Evolutionary conservation across 352 stramenopile species (phyloP).

Genomic region (Plasmopara muralis): DNA sequence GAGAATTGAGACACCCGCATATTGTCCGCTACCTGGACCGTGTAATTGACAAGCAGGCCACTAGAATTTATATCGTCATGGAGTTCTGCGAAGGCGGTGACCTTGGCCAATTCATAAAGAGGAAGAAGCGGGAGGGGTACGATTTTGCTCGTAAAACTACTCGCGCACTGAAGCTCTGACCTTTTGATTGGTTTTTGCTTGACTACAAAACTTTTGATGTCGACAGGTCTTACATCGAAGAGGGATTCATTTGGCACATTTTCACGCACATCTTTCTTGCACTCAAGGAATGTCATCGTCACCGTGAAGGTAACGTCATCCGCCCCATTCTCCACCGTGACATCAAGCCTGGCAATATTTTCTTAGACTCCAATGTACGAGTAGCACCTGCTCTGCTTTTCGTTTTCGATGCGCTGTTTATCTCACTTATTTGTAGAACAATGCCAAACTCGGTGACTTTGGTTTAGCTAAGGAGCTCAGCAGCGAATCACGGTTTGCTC

Average conservation of each 20-base stretch:
- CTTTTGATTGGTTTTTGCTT: constrained; percentile 2
- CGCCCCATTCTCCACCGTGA: constrained; percentile 87
- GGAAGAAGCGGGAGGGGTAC: constrained; percentile 84
- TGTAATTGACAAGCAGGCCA: constrained; percentile 89
- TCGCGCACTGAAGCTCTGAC: no score
- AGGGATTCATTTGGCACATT: constrained; percentile 91
- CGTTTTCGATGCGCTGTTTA: background rate
- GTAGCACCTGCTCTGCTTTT: constrained; percentile 1
- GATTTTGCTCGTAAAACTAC: constrained; percentile 1
- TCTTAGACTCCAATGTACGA: constrained; percentile 84
- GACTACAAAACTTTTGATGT: background rate
- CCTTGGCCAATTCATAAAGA: constrained; percentile 87
- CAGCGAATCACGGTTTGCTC: constrained; percentile 85
- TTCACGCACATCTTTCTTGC: constrained; percentile 90
- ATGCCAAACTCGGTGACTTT: constrained; percentile 90
- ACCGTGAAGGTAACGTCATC: constrained; percentile 73
- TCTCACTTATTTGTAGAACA: constrained; percentile 43
- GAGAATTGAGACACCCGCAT: constrained; percentile 88
- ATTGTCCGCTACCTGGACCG: constrained; percentile 92
- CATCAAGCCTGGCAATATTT: constrained; percentile 92
- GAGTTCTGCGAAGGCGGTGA: constrained; percentile 90
- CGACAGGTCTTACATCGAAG: constrained; percentile 83
- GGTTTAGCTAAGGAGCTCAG: constrained; percentile 87
- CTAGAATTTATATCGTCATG: constrained; percentile 94
- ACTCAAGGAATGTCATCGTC: constrained; percentile 87